Evolutionary conservation across 495 filamentous ascomycete species (phyloP).

Genomic region (Copromyces sp.): DNA sequence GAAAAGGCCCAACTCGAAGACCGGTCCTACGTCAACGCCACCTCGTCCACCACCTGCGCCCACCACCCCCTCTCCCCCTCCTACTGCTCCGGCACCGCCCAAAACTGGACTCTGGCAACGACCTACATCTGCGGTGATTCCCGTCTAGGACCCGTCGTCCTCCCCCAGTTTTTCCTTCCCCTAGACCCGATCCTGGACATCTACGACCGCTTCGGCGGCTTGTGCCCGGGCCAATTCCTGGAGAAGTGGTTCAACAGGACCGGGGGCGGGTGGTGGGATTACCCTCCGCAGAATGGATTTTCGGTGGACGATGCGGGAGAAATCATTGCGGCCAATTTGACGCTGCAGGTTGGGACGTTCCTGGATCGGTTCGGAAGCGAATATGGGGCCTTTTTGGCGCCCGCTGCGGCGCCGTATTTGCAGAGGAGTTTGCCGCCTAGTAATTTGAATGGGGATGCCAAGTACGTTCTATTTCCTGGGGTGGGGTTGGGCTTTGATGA

Average conservation of each 20-base stretch:
- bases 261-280: conserved; percentile 27
- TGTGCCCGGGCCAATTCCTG: conserved; percentile 42
- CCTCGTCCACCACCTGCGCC: neutral
- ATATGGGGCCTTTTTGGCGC: conserved; percentile 33
- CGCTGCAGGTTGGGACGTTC: conserved; percentile 33
- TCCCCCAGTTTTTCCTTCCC: conserved; percentile 33
- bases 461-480: conserved; percentile 7
- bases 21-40: neutral
- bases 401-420: conserved; percentile 41
- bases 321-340: conserved; percentile 37
- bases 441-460: conserved; percentile 32
- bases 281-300: conserved; percentile 36
- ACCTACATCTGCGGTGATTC: conserved; percentile 42
- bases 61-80: neutral
- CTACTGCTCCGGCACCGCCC: conserved; percentile 32
- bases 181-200: conserved; percentile 20
- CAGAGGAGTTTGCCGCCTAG: conserved; percentile 43
- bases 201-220: conserved; percentile 39
- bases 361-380: conserved; percentile 48
- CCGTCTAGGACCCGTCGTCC: conserved; percentile 38
- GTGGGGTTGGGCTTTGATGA: too few relatives aligned
- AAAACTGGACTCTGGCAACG: conserved; percentile 11
- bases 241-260: conserved; percentile 30
- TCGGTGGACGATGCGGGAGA: conserved; percentile 21
- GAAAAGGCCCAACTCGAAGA: neutral